These are phyloP conservation scores for Staphylotrichum longicolle DNA, from an alignment of 495 filamentous ascomycete species.

Conservation along the genomic window DNA sequence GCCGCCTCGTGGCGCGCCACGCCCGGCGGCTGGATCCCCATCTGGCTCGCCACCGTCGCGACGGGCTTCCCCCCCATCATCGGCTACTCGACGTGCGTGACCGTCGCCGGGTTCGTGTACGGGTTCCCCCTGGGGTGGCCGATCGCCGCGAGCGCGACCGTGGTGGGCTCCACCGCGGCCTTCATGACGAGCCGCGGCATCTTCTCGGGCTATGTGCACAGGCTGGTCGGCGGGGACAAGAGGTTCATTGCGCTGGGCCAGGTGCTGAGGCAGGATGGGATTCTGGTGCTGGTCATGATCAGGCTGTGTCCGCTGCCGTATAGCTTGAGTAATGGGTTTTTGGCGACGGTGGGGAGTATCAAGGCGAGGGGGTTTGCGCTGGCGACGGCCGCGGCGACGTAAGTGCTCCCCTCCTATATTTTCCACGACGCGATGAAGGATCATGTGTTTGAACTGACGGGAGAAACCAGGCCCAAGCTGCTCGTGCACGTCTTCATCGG, in stretches of 20 bases:
- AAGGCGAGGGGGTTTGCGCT: slow-evolving; percentile 69
- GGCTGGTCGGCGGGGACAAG: slow-evolving; percentile 76
- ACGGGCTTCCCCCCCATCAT: slow-evolving; percentile 88
- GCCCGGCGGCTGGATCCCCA: slow-evolving; percentile 70
- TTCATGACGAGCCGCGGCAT: slow-evolving; percentile 79
- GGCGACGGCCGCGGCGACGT: slow-evolving; percentile 68
- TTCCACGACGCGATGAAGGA: neutral
- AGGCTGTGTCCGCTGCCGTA: slow-evolving; percentile 92
- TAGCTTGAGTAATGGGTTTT: slow-evolving; percentile 87
- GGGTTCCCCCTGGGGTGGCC: slow-evolving; percentile 91
- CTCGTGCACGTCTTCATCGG: slow-evolving; percentile 94
- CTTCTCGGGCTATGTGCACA: slow-evolving; percentile 71
- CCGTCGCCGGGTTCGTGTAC: slow-evolving; percentile 87
- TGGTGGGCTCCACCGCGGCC: slow-evolving; percentile 70
- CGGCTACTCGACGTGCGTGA: slow-evolving; percentile 85
- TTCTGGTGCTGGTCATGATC: slow-evolving; percentile 90
- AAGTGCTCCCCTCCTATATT: slow-evolving; percentile 7
- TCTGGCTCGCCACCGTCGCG: slow-evolving; percentile 74
- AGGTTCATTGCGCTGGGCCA: slow-evolving; percentile 62
- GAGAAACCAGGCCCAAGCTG: slow-evolving; percentile 63
- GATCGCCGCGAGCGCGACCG: slow-evolving; percentile 73
- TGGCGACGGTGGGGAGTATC: slow-evolving; percentile 90
- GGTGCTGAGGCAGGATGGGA: slow-evolving; percentile 73
- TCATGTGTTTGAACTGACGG: neutral
- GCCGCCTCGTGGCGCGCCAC: slow-evolving; percentile 68